phyloP scores from a whole-genome alignment of 495 filamentous ascomycete genomes.

The Podospora didyma region DNA sequence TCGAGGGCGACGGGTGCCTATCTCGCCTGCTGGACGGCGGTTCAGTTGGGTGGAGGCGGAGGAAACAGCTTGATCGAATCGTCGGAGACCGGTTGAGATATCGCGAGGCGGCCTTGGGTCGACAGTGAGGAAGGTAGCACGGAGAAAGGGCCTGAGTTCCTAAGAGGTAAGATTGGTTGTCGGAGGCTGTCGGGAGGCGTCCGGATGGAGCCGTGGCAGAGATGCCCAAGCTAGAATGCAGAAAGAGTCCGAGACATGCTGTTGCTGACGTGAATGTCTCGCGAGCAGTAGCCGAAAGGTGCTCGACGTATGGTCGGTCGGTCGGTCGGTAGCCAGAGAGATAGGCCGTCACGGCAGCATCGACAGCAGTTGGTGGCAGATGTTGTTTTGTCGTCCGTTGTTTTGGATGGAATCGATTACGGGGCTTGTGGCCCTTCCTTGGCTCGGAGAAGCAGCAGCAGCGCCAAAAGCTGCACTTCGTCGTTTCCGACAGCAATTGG shows the following conservation, averaged over 20 bases:
- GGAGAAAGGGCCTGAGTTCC: conserved; percentile 15
- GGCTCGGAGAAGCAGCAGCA: background rate
- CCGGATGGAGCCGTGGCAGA: conserved; percentile 31
- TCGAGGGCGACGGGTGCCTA: conserved; percentile 2
- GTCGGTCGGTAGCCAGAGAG: no score
- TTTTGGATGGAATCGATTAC: background rate
- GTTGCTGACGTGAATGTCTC: conserved; percentile 36
- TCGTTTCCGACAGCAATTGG: conserved; percentile 8
- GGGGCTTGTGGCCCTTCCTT: background rate
- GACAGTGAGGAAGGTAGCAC: background rate
- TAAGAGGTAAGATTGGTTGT: conserved; percentile 2
- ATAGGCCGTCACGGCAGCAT: conserved; percentile 9
- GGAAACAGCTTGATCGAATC: background rate
- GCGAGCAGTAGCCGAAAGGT: conserved; percentile 9
- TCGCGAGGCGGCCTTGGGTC: background rate
- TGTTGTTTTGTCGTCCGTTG: background rate
- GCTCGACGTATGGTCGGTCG: no score
- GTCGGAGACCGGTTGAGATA: background rate
- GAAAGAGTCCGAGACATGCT: conserved; percentile 47
- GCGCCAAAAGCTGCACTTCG: background rate
- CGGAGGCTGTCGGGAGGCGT: conserved; percentile 9
- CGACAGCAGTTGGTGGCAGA: conserved; percentile 1
- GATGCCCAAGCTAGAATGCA: conserved; percentile 46
- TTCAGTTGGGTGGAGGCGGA: background rate
- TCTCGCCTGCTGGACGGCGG: conserved; percentile 6